phyloP scores from a whole-genome alignment of 2,329 filamentous ascomycete species.

The Alternaria sp. region DNA sequence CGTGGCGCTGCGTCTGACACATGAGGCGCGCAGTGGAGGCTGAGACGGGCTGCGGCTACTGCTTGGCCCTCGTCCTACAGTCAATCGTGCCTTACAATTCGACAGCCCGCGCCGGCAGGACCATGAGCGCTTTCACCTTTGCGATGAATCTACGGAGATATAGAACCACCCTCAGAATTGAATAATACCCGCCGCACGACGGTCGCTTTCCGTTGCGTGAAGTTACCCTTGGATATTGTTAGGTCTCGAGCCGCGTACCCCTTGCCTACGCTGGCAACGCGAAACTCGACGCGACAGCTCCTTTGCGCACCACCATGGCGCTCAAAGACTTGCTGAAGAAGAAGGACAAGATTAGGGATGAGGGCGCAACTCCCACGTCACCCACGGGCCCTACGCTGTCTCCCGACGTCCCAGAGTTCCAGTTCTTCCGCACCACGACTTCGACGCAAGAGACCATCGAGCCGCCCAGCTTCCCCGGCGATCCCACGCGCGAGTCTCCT shows the following conservation, averaged over 20 bases:
- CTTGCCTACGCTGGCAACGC: constrained; percentile 17
- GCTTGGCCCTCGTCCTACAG: constrained; percentile 27
- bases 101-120: constrained; percentile 27
- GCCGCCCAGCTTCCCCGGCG: constrained; percentile 65
- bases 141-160: constrained; percentile 38
- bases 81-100: constrained; percentile 30
- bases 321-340: constrained; percentile 68
- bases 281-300: constrained; percentile 11
- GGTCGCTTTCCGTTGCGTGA: constrained; percentile 6
- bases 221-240: constrained; percentile 9
- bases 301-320: constrained; percentile 56
- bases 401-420: constrained; percentile 66
- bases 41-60: constrained; percentile 35
- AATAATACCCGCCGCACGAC: constrained; percentile 21
- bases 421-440: constrained; percentile 85
- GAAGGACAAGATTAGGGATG: constrained; percentile 63
- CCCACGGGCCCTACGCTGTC: constrained; percentile 32
- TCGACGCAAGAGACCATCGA: constrained; percentile 77
- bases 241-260: constrained; percentile 20
- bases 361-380: constrained; percentile 40
- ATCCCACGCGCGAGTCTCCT: constrained; percentile 36
- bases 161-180: constrained; percentile 37
- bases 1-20: constrained; percentile 7
- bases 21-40: constrained; percentile 23
- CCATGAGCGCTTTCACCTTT: constrained; percentile 35